Conservation (phyloP, 768 basidiomycete species). For the Leccinellum rugosiceps region DNA sequence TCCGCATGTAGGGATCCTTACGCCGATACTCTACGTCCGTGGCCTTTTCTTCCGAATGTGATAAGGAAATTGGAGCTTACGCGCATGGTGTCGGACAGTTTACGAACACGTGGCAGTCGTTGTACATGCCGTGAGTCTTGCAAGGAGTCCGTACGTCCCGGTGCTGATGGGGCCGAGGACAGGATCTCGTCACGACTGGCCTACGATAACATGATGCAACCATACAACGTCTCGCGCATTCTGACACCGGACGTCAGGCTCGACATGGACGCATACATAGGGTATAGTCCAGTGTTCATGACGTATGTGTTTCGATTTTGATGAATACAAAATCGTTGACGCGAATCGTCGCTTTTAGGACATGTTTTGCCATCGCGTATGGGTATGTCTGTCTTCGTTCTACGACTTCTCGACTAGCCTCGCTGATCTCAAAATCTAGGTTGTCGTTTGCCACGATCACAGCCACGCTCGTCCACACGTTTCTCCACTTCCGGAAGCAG, state of each 20-base stretch:
- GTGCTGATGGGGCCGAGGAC: not conserved
- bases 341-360: slow-evolving; percentile 7
- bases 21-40: slow-evolving; percentile 45
- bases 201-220: slow-evolving; percentile 55
- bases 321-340: not conserved
- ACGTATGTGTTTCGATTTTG: slow-evolving; percentile 30
- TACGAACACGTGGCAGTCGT: slow-evolving; percentile 58
- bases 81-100: slow-evolving; percentile 33
- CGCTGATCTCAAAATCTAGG: slow-evolving; percentile 51
- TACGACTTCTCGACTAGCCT: not conserved
- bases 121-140: slow-evolving; percentile 52
- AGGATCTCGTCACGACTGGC: slow-evolving; percentile 60
- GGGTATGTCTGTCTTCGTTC: slow-evolving; percentile 13
- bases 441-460: slow-evolving; percentile 78
- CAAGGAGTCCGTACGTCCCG: not conserved
- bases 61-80: not conserved
- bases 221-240: slow-evolving; percentile 60
- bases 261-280: slow-evolving; percentile 48
- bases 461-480: slow-evolving; percentile 31
- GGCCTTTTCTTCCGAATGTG: slow-evolving; percentile 37
- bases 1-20: slow-evolving; percentile 25
- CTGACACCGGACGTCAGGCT: slow-evolving; percentile 51
- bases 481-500: slow-evolving; percentile 74
- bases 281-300: slow-evolving; percentile 60
- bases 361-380: slow-evolving; percentile 31